These are phyloP conservation scores for Geum urbanum DNA, from an alignment of 306 rosid genomes.

Conservation along the genomic window DNA sequence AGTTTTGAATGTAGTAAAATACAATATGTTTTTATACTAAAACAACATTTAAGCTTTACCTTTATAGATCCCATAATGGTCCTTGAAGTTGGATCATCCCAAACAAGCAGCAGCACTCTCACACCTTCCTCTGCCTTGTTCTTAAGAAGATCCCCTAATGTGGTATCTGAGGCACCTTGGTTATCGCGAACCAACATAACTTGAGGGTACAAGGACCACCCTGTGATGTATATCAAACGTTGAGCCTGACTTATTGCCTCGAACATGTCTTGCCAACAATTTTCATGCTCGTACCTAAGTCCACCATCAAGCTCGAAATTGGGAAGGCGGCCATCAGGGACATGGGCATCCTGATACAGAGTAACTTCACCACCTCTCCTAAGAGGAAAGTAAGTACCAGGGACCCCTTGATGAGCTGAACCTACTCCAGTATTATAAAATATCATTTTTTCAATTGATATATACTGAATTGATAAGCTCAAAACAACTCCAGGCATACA, in stretches of 20 bases:
- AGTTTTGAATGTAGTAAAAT: too few relatives aligned
- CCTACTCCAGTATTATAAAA: constrained; percentile 43
- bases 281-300: constrained; percentile 40
- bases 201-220: constrained; percentile 78
- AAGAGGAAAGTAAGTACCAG: constrained; percentile 66
- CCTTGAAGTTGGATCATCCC: constrained; percentile 89
- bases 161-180: constrained; percentile 23
- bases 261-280: constrained; percentile 71
- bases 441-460: constrained; percentile 37
- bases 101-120: constrained; percentile 77
- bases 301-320: constrained; percentile 42
- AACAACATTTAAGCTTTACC: constrained; percentile 35
- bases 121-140: constrained; percentile 81
- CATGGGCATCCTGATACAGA: constrained; percentile 88
- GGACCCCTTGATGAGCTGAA: constrained; percentile 54
- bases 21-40: too few relatives aligned
- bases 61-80: constrained; percentile 57
- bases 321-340: constrained; percentile 48
- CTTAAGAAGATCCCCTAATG: constrained; percentile 72
- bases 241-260: constrained; percentile 66
- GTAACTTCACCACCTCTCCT: constrained; percentile 69
- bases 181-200: constrained; percentile 57
- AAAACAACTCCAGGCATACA: constrained; percentile 55
- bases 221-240: constrained; percentile 62
- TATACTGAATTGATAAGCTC: constrained; percentile 65